Percentiles rank a stretch among this genome's conserved stretches.
Conservation (phyloP, 306 rosid genomes). For the Vigna mungo region DNA sequence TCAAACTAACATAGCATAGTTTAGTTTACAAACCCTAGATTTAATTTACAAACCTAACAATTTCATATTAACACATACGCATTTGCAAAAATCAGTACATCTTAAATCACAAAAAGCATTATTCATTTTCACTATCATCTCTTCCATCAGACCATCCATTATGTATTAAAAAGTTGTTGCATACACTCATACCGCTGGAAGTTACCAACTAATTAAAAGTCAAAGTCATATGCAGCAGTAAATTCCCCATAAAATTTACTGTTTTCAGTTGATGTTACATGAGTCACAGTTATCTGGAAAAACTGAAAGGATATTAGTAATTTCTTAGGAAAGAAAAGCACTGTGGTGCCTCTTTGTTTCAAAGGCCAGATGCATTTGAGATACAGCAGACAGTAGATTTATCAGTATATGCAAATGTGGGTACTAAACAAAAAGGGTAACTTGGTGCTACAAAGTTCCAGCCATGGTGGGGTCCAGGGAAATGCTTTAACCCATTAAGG, state of each 20-base stretch:
- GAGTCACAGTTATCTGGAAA: background rate
- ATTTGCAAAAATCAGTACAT: slow-evolving; percentile 3
- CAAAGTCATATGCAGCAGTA: slow-evolving; percentile 8
- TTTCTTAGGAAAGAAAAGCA: background rate
- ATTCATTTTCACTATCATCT: slow-evolving; percentile 19
- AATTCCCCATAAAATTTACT: background rate
- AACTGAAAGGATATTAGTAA: background rate
- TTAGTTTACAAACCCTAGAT: background rate
- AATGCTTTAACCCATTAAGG: background rate
- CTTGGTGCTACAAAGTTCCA: slow-evolving; percentile 3
- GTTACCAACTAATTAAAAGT: slow-evolving; percentile 11
- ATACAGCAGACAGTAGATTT: background rate
- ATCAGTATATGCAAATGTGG: background rate
- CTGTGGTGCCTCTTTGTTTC: slow-evolving; percentile 10
- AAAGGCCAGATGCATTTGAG: slow-evolving; percentile 4
- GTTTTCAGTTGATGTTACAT: background rate
- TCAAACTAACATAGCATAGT: background rate
- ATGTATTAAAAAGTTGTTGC: background rate
- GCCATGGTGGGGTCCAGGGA: background rate
- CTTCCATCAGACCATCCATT: slow-evolving; percentile 23
- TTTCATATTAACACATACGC: background rate
- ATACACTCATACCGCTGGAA: background rate
- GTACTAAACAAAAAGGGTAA: background rate
- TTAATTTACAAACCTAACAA: slow-evolving; percentile 9
- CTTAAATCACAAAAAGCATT: background rate